These are phyloP conservation scores for Penicillium occitanis DNA, from an alignment of 2,329 filamentous ascomycete genomes.

Conservation along the genomic window DNA sequence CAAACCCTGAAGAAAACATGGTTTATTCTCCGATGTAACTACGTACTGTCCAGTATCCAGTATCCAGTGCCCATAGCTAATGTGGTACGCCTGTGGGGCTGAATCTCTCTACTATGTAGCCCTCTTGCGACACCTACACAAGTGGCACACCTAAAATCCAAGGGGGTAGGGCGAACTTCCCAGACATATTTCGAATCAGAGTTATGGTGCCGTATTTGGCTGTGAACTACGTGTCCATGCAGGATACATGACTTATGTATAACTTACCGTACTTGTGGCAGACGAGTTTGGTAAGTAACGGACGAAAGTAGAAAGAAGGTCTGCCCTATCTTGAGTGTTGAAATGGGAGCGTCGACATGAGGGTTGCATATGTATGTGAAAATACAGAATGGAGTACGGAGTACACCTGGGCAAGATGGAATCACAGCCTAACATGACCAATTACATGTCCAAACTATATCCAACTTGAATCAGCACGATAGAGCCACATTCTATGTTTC, in stretches of 20 bases:
- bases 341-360: background rate
- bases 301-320: background rate
- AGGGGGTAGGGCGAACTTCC: background rate
- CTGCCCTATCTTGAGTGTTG: background rate
- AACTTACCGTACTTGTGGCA: background rate
- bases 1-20: background rate
- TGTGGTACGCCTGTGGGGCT: background rate
- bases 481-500: constrained; percentile 1
- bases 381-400: background rate
- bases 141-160: constrained; percentile 1
- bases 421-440: background rate
- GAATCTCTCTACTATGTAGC: background rate
- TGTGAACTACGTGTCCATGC: constrained; percentile 4
- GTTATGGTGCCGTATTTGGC: background rate
- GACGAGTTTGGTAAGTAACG: background rate
- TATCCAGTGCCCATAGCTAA: background rate
- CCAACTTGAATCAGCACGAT: background rate
- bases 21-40: background rate
- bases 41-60: background rate
- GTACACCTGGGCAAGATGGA: background rate
- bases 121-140: background rate
- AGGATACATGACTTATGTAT: background rate
- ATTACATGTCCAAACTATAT: background rate
- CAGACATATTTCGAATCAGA: background rate
- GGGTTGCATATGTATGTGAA: background rate